A percentile compares a stretch with the other conserved stretches of the same genome.
Evolutionary conservation across 345 rosid genomes (phyloP).

Genomic region (Salix exigua): DNA sequence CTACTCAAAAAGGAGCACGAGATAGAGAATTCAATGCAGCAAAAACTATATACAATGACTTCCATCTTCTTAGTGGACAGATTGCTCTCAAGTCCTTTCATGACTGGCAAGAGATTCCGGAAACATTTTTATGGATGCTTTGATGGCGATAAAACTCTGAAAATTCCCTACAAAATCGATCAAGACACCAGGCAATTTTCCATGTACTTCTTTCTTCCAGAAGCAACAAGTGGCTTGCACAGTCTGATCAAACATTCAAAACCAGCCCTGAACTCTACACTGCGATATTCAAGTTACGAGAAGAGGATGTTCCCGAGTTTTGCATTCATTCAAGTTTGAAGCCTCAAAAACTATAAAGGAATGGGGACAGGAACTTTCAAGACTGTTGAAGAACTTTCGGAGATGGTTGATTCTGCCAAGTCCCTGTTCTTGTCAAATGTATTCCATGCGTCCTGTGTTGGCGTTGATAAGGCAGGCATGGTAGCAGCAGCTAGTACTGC

Average conservation of each 20-base stretch:
- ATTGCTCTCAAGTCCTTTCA: slow-evolving; percentile 23
- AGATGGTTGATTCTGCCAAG: slow-evolving; percentile 17
- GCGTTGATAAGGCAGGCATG: slow-evolving; percentile 35
- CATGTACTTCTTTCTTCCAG: too few relatives aligned
- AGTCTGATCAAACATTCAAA: slow-evolving; percentile 14
- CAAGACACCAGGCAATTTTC: slow-evolving; percentile 17
- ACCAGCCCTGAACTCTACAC: slow-evolving; percentile 11
- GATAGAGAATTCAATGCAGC: slow-evolving; percentile 12
- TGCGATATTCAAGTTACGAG: neutral
- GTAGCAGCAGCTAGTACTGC: slow-evolving; percentile 27
- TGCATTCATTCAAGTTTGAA: slow-evolving; percentile 30
- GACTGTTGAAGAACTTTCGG: slow-evolving; percentile 13
- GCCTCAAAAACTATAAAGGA: slow-evolving; percentile 18
- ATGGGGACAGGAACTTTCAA: slow-evolving; percentile 22
- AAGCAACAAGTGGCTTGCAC: too few relatives aligned
- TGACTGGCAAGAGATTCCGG: slow-evolving; percentile 12
- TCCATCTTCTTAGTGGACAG: slow-evolving; percentile 22
- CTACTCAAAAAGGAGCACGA: slow-evolving; percentile 36
- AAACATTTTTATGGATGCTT: slow-evolving; percentile 9
- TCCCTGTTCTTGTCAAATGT: slow-evolving; percentile 11
- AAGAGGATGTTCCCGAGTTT: slow-evolving; percentile 10
- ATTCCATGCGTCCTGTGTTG: slow-evolving; percentile 31
- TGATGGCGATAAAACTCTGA: slow-evolving; percentile 20
- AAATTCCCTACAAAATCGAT: slow-evolving; percentile 25
- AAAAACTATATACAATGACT: slow-evolving; percentile 15